A percentile compares a stretch with the other conserved stretches of the same genome.
phyloP scores from a whole-genome alignment of 2,329 filamentous ascomycete species.

The Cordyceps tenuipes region DNA sequence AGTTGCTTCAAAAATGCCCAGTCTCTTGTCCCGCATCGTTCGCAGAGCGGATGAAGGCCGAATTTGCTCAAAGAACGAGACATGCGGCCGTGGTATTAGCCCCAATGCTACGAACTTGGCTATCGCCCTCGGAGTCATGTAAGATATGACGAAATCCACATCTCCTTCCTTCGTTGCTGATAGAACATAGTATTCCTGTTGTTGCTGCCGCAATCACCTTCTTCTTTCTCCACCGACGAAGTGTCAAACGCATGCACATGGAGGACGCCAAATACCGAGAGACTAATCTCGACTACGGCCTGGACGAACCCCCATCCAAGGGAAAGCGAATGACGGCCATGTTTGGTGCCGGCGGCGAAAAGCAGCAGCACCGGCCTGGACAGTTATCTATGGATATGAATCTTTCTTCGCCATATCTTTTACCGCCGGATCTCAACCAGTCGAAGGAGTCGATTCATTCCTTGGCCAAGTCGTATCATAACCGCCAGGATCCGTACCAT shows the following conservation, averaged over 20 bases:
- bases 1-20: constrained; percentile 1
- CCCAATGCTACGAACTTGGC: constrained; percentile 51
- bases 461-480: constrained; percentile 65
- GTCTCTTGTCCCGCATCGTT: constrained; percentile 2
- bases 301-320: constrained; percentile 45
- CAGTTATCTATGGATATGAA: constrained; percentile 67
- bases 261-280: constrained; percentile 85
- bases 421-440: constrained; percentile 71
- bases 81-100: constrained; percentile 53
- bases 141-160: constrained; percentile 31
- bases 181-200: constrained; percentile 60
- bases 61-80: constrained; percentile 25
- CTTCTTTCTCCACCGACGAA: constrained; percentile 70
- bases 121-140: constrained; percentile 63
- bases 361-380: constrained; percentile 36
- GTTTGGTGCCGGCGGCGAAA: constrained; percentile 47
- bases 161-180: constrained; percentile 14
- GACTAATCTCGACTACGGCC: constrained; percentile 85
- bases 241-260: constrained; percentile 57
- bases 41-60: constrained; percentile 4
- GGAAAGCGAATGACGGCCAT: constrained; percentile 25
- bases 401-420: constrained; percentile 78
- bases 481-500: constrained; percentile 79
- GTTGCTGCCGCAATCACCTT: constrained; percentile 58
- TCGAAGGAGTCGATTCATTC: constrained; percentile 85